Evolutionary conservation across 805 yeast genomes (phyloP).

Genomic region (Wickerhamomyces chambardii): DNA sequence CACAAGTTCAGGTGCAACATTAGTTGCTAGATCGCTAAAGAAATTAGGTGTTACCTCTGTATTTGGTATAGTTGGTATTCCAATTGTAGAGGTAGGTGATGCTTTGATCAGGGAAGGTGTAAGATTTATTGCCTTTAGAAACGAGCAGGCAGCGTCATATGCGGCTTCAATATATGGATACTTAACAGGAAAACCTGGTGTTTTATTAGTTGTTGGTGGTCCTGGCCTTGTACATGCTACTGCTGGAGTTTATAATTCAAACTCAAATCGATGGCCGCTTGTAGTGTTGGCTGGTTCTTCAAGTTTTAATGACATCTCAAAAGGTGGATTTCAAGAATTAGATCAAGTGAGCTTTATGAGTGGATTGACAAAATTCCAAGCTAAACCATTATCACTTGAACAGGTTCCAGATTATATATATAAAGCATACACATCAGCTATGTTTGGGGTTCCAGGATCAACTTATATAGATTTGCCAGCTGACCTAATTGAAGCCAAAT

Average conservation of each 20-base stretch:
- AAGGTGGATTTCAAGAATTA: conserved; percentile 66
- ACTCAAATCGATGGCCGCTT: conserved; percentile 56
- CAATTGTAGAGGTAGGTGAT: conserved; percentile 65
- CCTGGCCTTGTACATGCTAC: conserved; percentile 65
- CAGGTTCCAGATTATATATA: conserved; percentile 30
- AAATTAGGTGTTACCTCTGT: conserved; percentile 44
- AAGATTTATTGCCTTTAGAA: conserved; percentile 50
- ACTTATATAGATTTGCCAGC: conserved; percentile 63
- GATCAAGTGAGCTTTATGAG: conserved; percentile 48
- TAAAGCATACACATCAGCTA: conserved; percentile 35
- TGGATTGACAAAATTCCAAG: conserved; percentile 43
- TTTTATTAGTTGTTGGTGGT: conserved; percentile 64
- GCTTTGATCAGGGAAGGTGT: conserved; percentile 45
- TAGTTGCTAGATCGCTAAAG: conserved; percentile 39
- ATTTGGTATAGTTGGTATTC: conserved; percentile 71
- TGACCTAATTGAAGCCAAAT: conserved; percentile 30
- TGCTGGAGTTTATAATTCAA: conserved; percentile 59
- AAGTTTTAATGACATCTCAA: conserved; percentile 34
- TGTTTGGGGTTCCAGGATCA: conserved; percentile 49
- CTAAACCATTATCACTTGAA: conserved; percentile 25
- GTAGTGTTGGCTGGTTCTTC: conserved; percentile 58
- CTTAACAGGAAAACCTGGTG: conserved; percentile 57
- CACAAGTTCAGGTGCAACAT: conserved; percentile 34
- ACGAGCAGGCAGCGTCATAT: conserved; percentile 69
- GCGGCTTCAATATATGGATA: conserved; percentile 71